Evolutionary conservation across 306 rosid species (phyloP).

Genomic region (Clitoria ternatea): DNA sequence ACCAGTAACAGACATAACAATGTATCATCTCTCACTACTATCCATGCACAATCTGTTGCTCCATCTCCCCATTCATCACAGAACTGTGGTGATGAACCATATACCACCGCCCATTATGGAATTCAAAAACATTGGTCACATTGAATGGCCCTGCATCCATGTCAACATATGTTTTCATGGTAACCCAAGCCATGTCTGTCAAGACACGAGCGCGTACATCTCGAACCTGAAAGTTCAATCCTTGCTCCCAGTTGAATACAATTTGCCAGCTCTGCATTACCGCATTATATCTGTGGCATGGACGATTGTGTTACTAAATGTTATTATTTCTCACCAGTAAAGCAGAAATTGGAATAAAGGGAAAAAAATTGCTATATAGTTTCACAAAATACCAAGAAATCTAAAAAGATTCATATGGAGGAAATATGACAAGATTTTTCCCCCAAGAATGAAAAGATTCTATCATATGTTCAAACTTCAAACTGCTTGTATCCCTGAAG

Average conservation of each 20-base stretch:
- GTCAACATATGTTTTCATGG: slow-evolving; percentile 79
- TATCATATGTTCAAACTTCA: slow-evolving; percentile 16
- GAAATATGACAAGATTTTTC: not conserved
- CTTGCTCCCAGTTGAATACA: slow-evolving; percentile 87
- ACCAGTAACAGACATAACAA: slow-evolving; percentile 51
- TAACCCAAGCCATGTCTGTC: slow-evolving; percentile 94
- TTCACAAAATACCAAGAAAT: slow-evolving; percentile 8
- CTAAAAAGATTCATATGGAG: not conserved
- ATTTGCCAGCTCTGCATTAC: slow-evolving; percentile 91
- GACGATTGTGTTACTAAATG: not conserved
- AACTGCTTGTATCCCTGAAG: not conserved
- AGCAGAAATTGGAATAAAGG: not conserved
- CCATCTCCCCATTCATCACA: slow-evolving; percentile 71
- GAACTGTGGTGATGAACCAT: slow-evolving; percentile 98
- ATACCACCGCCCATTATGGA: slow-evolving; percentile 78
- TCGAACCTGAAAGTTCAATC: slow-evolving; percentile 77
- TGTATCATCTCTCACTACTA: slow-evolving; percentile 38
- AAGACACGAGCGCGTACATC: slow-evolving; percentile 84
- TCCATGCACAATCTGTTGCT: slow-evolving; percentile 64
- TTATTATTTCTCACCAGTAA: not conserved
- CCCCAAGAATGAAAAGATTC: not conserved
- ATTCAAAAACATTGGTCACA: slow-evolving; percentile 75
- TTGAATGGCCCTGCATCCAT: slow-evolving; percentile 82
- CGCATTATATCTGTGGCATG: slow-evolving; percentile 58
- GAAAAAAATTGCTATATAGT: not conserved